Base-by-base conservation (phyloP, 176 grass and related monocot genomes). In the Cocos nucifera region DNA sequence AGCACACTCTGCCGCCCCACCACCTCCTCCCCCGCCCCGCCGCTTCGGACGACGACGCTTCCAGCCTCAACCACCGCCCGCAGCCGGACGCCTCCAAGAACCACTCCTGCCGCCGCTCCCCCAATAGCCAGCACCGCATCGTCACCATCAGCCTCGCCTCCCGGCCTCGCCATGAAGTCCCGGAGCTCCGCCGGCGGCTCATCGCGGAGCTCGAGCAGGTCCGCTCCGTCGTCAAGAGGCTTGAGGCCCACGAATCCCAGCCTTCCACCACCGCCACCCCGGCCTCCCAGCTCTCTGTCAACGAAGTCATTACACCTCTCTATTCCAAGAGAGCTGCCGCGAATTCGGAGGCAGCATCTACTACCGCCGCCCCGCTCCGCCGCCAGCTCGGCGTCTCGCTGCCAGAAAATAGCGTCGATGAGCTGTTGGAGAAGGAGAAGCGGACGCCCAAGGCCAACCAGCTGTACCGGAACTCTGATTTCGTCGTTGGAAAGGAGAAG, bases 401-500 rank as follows among this genome's bases (percentile, higher is more conserved):
- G 62, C 73, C 61, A 56, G 68, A 63, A 17, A 69, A 73, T 2
- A 61, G 67, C 69, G 72, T 56, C 17, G 71, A 49, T 7, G 92
- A 97, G 53, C 53, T 65, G 19, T 73, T 91, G 3, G 87, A 97
- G 53, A 95, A 89, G 73, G 90, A 89, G 71, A 97, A 97, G 56
- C 56, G 84, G 19, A 91, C 83, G 1, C 92, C 92, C 19, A 97
- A 82, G 69, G 87, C 76, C 3, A 97, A 91, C 56, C 92, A 80
- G 17, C 61, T 80, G 2, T 91, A 91, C 62, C 78, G 75, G 58
- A 91, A 85, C 59, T 84, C 83, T 0, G 87, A 97, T 17, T 97
- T 97, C 60, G 70, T 97, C 72, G 75, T 91, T 49, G 87, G 82
- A 12, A 97, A 88, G 79, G 92, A 97, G 64, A 97, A 60, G 71